Evolutionary conservation across 1,284 basidiomycete genomes (phyloP), one percentile per base, ranked within the genome.

Genomic region (Vanrija humicola): DNA sequence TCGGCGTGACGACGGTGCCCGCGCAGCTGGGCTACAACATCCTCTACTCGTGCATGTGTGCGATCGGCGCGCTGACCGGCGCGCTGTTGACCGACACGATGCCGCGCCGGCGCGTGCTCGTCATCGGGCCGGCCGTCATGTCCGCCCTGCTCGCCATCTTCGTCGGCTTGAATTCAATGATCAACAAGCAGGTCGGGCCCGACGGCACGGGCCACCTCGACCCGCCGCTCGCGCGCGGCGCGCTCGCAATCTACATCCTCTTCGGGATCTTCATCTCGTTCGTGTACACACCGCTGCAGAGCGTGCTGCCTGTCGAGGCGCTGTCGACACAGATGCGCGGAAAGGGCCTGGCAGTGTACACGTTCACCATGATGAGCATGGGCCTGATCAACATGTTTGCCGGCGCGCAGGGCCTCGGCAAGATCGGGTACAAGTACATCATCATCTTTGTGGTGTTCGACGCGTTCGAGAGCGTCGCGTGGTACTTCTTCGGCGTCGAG

Each of bases 311-410:
- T 1, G 79, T 80, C 19, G 83, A 84, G 60, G 81, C 80, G 56
- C 73, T 84, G 16, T 75, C 81, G 54, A 83, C 81, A 48, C 82
- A 81, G 54, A 80, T 82, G 46, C 79, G 82, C 50, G 83, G 83
- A 6, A 84, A 84, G 66, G 83, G 83, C 56, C 82, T 84, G 78
- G 75, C 73, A 16, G 61, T 70, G 39, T 70, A 70, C 19, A 69
- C 70, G 46, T 62, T 83, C 50, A 77, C 80, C 12, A 81, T 82
- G 50, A 79, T 75, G 57, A 77, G 78, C 47, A 79, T 80, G 26
- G 79, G 78, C 2, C 82, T 83, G 63, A 80, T 82, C 56, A 82
- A 82, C 62, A 59, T 67, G 48, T 77, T 74, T 59, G 72, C 69
- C 16, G 66, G 70, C 5, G 70, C 69, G 3, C 64, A 83, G 54